phyloP scores from a whole-genome alignment of 2,329 filamentous ascomycete species.

The Phialophora verrucosa region DNA sequence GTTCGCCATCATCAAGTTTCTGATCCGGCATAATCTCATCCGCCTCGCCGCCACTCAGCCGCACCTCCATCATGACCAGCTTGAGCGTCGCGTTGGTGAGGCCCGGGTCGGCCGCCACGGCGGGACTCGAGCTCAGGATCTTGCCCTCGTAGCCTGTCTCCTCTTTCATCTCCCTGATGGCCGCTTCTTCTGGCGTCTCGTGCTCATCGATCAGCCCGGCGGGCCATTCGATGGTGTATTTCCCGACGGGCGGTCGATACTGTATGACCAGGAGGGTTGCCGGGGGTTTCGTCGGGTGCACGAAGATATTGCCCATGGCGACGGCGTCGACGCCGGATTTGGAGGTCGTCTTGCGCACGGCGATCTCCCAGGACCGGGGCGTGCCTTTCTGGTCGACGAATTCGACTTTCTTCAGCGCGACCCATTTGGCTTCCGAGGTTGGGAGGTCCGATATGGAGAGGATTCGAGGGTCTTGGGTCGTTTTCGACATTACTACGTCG shows the following conservation, averaged over 20 bases:
- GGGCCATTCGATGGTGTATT: slow-evolving; percentile 65
- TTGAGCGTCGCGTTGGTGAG: slow-evolving; percentile 67
- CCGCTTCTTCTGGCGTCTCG: slow-evolving; percentile 62
- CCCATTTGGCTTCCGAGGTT: slow-evolving; percentile 48
- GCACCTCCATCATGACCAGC: slow-evolving; percentile 65
- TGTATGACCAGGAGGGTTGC: slow-evolving; percentile 60
- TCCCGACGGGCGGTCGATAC: slow-evolving; percentile 65
- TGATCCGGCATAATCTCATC: slow-evolving; percentile 61
- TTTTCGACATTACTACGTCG: slow-evolving; percentile 12
- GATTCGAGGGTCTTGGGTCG: slow-evolving; percentile 24
- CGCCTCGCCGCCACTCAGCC: slow-evolving; percentile 54
- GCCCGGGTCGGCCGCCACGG: slow-evolving; percentile 70
- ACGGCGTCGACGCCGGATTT: slow-evolving; percentile 66
- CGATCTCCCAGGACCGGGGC: slow-evolving; percentile 34
- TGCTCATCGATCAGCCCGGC: slow-evolving; percentile 64
- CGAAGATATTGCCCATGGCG: slow-evolving; percentile 61
- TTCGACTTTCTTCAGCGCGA: slow-evolving; percentile 47
- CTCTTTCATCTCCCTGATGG: slow-evolving; percentile 64
- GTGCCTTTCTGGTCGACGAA: slow-evolving; percentile 35
- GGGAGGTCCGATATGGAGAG: slow-evolving; percentile 29
- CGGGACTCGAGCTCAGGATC: slow-evolving; percentile 62
- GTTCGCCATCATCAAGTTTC: slow-evolving; percentile 65
- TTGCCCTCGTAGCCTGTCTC: slow-evolving; percentile 67
- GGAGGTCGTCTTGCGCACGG: slow-evolving; percentile 55
- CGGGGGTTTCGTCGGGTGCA: slow-evolving; percentile 53